Evolutionary conservation across 2,329 filamentous ascomycete species (phyloP).

Genomic region (Alternaria sp.): DNA sequence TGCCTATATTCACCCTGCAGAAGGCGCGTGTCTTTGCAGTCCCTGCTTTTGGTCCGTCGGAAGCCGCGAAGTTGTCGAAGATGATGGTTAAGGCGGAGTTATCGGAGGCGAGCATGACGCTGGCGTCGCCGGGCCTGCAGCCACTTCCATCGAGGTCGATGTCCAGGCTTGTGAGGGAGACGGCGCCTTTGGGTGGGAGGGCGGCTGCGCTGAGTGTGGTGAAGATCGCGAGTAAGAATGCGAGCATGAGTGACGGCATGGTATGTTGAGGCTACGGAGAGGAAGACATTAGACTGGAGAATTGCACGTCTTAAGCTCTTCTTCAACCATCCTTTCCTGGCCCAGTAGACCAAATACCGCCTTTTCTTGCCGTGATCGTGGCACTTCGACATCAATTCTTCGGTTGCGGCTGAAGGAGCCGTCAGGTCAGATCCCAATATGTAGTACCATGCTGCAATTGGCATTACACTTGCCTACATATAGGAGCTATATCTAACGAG

Average conservation of each 20-base stretch:
- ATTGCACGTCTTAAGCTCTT: neutral
- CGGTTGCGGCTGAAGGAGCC: constrained; percentile 3
- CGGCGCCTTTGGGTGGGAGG: constrained; percentile 18
- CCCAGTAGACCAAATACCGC: neutral
- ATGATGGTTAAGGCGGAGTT: constrained; percentile 34
- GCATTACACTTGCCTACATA: neutral
- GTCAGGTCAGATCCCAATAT: neutral
- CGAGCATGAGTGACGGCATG: neutral
- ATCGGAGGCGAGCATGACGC: constrained; percentile 25
- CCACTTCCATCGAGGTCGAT: constrained; percentile 34
- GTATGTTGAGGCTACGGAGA: neutral
- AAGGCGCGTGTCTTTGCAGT: constrained; percentile 28
- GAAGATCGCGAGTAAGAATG: neutral
- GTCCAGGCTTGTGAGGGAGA: constrained; percentile 19
- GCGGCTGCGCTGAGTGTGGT: neutral
- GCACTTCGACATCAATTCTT: neutral
- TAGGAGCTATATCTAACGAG: neutral
- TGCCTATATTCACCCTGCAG: constrained; percentile 32
- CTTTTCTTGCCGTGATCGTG: neutral
- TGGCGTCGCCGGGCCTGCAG: constrained; percentile 28
- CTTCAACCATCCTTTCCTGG: neutral
- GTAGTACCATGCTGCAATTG: neutral
- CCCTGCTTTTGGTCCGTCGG: constrained; percentile 29
- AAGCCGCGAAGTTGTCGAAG: constrained; percentile 36
- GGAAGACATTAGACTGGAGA: neutral